A percentile compares a stretch with the other conserved stretches of the same genome.
Evolutionary conservation across 331 rosid species (phyloP).

Genomic region (Erythrophleum ivorense): DNA sequence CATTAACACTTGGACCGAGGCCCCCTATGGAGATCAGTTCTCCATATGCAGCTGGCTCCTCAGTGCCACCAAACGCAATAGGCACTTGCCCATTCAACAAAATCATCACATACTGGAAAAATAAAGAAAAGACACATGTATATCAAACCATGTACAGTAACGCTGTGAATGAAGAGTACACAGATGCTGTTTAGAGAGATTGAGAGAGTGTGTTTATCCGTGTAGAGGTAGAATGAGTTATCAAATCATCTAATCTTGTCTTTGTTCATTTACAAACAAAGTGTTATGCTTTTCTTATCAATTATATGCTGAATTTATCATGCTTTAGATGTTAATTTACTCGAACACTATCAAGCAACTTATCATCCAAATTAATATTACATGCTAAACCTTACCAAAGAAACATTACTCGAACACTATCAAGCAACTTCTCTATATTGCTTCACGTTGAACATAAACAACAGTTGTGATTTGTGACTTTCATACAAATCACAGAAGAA

Average conservation of each 20-base stretch:
- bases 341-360: neutral
- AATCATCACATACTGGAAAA: conserved; percentile 87
- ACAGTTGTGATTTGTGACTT: neutral
- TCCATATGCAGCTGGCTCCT: conserved; percentile 94
- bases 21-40: conserved; percentile 90
- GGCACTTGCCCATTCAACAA: conserved; percentile 84
- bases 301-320: neutral
- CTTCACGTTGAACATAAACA: neutral
- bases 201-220: neutral
- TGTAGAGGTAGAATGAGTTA: neutral
- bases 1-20: conserved; percentile 78
- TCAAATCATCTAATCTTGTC: neutral
- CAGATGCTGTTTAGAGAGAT: neutral
- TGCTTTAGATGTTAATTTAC: neutral
- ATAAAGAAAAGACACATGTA: conserved; percentile 3
- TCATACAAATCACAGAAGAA: neutral
- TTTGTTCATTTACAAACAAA: neutral
- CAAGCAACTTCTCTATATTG: neutral
- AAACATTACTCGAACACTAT: no score
- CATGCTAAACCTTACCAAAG: neutral
- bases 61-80: conserved; percentile 84
- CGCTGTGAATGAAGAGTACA: neutral
- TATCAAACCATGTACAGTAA: conserved; percentile 15
- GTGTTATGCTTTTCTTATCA: neutral
- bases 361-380: neutral